These are phyloP conservation scores for Quercus dentata DNA, from an alignment of 306 rosid species.

Conservation along the genomic window DNA sequence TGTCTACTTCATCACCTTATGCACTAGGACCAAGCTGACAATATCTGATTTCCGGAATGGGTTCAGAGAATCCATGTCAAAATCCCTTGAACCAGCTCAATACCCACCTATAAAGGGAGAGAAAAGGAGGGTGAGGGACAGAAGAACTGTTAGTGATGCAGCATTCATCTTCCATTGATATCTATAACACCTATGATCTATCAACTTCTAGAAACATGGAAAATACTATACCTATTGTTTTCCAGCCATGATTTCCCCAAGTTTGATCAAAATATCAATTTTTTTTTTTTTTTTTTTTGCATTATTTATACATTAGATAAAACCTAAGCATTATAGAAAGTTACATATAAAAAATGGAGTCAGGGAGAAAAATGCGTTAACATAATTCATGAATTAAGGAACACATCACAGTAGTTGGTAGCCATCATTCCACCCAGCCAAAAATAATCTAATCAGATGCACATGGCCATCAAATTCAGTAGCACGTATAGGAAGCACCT, in stretches of 20 bases:
- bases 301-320: too few relatives aligned
- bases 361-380: background rate
- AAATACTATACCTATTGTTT: background rate
- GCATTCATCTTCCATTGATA: constrained; percentile 17
- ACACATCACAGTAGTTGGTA: background rate
- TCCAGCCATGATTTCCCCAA: too few relatives aligned
- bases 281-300: too few relatives aligned
- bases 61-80: constrained; percentile 80
- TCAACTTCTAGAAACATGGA: background rate
- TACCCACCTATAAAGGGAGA: constrained; percentile 64
- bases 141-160: constrained; percentile 17
- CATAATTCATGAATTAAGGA: background rate
- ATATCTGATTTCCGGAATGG: constrained; percentile 82
- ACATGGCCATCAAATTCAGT: background rate
- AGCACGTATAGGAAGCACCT: too few relatives aligned
- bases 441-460: background rate
- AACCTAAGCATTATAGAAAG: too few relatives aligned
- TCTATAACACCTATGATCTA: constrained; percentile 1
- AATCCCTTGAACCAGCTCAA: constrained; percentile 91
- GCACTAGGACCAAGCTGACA: constrained; percentile 89
- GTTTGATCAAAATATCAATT: too few relatives aligned
- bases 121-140: background rate
- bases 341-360: background rate
- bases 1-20: constrained; percentile 61
- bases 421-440: background rate